A percentile compares a stretch with the other conserved stretches of the same genome.
Conservation (phyloP, 371 early-diverging fungal genomes). For the Apophysomyces trapeziformis region DNA sequence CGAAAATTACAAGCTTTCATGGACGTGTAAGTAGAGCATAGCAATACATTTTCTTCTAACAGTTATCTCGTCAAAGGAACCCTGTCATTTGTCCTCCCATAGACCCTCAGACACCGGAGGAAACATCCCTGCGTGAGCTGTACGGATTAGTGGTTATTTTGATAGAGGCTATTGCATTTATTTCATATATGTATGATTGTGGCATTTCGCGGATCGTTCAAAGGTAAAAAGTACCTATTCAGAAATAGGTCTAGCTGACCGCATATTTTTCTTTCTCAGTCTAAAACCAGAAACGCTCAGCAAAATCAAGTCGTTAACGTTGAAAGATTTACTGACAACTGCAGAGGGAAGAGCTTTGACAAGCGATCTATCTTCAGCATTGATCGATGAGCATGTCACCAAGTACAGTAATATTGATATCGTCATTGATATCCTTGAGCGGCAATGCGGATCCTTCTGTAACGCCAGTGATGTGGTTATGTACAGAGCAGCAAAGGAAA, state of each 20-base stretch:
- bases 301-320: slow-evolving; percentile 53
- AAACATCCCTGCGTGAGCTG: slow-evolving; percentile 59
- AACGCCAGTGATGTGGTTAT: slow-evolving; percentile 69
- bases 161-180: slow-evolving; percentile 75
- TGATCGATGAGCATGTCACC: slow-evolving; percentile 52
- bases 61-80: slow-evolving; percentile 15
- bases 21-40: slow-evolving; percentile 23
- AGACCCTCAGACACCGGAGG: slow-evolving; percentile 25
- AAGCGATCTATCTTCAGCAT: slow-evolving; percentile 64
- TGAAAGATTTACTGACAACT: slow-evolving; percentile 62
- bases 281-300: slow-evolving; percentile 45
- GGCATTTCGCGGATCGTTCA: slow-evolving; percentile 58
- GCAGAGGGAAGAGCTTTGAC: slow-evolving; percentile 60
- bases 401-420: slow-evolving; percentile 25
- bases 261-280: slow-evolving; percentile 16
- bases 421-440: slow-evolving; percentile 51
- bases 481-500: slow-evolving; percentile 54
- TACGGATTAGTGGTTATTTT: slow-evolving; percentile 60
- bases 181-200: slow-evolving; percentile 68
- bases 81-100: slow-evolving; percentile 18
- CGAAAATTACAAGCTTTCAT: slow-evolving; percentile 28
- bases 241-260: neutral
- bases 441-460: slow-evolving; percentile 78
- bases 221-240: slow-evolving; percentile 12
- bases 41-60: neutral